These are phyloP conservation scores for Scytalidium sp. DNA, from an alignment of 2,329 filamentous ascomycete genomes.

Conservation along the genomic window DNA sequence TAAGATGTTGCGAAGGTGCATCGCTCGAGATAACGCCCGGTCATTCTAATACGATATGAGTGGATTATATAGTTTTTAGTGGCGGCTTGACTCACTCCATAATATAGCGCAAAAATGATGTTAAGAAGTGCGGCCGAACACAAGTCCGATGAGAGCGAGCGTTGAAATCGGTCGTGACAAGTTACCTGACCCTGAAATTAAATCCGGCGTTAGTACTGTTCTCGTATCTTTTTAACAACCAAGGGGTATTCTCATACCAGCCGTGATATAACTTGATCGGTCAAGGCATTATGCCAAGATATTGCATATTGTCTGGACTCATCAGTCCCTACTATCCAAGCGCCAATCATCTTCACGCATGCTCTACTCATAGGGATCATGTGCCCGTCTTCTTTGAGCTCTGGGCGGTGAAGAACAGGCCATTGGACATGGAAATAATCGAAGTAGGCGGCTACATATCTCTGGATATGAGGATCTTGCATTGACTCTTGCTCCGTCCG, in stretches of 20 bases:
- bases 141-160: conserved; percentile 12
- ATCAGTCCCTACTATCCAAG: conserved; percentile 32
- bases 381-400: conserved; percentile 27
- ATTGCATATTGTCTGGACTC: conserved; percentile 24
- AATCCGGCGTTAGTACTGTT: not conserved
- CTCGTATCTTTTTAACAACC: not conserved
- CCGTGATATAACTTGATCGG: conserved; percentile 20
- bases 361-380: conserved; percentile 20
- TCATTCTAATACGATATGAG: conserved; percentile 22
- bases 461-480: conserved; percentile 14
- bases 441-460: conserved; percentile 33
- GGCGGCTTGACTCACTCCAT: conserved; percentile 18
- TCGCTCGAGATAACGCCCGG: conserved; percentile 27
- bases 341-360: conserved; percentile 36
- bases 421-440: conserved; percentile 37
- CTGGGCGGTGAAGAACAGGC: conserved; percentile 38
- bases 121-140: conserved; percentile 35
- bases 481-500: conserved; percentile 16
- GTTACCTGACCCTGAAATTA: conserved; percentile 15
- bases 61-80: not conserved
- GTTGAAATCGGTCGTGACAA: conserved; percentile 27
- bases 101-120: conserved; percentile 34
- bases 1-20: conserved; percentile 33
- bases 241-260: conserved; percentile 14
- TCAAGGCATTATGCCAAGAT: conserved; percentile 29